Evolutionary conservation across 768 basidiomycete species (phyloP).

Genomic region (Lactarius trivialis): DNA sequence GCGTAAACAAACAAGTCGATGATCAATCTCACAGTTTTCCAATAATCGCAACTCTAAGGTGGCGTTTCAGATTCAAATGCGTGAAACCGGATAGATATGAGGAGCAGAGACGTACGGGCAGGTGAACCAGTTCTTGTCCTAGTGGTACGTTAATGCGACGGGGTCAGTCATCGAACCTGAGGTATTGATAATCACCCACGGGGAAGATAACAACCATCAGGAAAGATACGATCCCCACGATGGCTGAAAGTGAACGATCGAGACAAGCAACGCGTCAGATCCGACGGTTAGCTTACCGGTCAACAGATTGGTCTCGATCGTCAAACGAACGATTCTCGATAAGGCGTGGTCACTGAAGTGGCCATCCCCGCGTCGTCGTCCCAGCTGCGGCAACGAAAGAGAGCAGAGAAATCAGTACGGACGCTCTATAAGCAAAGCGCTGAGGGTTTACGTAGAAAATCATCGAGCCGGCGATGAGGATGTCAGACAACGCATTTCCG

Average conservation of each 20-base stretch:
- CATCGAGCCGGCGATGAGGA: constrained; percentile 10
- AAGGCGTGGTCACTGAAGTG: not conserved
- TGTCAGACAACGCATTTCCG: constrained; percentile 5
- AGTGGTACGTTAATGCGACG: not conserved
- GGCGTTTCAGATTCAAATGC: not conserved
- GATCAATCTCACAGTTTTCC: no score
- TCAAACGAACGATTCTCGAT: constrained; percentile 1
- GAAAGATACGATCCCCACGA: not conserved
- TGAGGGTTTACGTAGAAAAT: not conserved
- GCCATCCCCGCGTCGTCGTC: not conserved
- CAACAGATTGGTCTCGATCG: constrained; percentile 15
- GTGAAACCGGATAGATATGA: no score
- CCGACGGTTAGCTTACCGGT: constrained; percentile 2
- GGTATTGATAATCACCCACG: not conserved
- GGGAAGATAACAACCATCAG: not conserved
- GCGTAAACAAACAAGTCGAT: no score
- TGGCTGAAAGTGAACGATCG: not conserved
- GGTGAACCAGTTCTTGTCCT: not conserved
- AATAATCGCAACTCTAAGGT: not conserved
- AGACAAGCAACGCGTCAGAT: not conserved
- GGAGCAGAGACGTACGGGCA: constrained; percentile 2
- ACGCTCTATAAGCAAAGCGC: not conserved
- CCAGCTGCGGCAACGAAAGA: not conserved
- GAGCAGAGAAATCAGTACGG: not conserved
- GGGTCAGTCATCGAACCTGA: not conserved